Percentiles rank a stretch among this genome's conserved stretches.
Evolutionary conservation across 768 basidiomycete genomes (phyloP).

Genomic region (Termitomyces sp.): DNA sequence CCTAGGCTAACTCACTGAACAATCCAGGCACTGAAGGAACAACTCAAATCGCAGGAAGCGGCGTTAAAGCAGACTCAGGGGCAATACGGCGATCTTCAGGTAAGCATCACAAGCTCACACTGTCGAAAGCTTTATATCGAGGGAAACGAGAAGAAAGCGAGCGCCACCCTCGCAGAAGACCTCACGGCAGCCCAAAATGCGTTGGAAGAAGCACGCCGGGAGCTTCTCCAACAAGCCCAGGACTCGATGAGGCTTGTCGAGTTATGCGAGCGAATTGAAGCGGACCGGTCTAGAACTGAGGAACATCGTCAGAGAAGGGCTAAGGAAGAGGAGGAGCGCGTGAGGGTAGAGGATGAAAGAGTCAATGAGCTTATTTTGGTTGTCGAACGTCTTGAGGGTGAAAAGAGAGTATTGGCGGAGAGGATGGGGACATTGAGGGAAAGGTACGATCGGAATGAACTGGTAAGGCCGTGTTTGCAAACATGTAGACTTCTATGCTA

Average conservation of each 20-base stretch:
- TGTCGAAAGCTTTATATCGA: neutral
- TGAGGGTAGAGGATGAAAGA: slow-evolving; percentile 8
- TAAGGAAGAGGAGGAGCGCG: slow-evolving; percentile 9
- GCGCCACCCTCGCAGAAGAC: slow-evolving; percentile 29
- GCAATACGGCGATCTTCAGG: slow-evolving; percentile 12
- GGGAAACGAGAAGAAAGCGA: slow-evolving; percentile 19
- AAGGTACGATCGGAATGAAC: slow-evolving; percentile 38
- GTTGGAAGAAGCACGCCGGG: slow-evolving; percentile 28
- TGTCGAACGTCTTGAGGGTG: slow-evolving; percentile 14
- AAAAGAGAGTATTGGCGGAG: slow-evolving; percentile 21
- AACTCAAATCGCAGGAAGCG: slow-evolving; percentile 38
- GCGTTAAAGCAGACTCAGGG: slow-evolving; percentile 37
- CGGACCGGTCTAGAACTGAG: slow-evolving; percentile 9
- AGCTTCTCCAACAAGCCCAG: slow-evolving; percentile 11
- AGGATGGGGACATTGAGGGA: slow-evolving; percentile 22
- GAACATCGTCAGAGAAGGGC: slow-evolving; percentile 7
- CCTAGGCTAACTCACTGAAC: neutral
- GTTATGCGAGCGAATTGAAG: slow-evolving; percentile 6
- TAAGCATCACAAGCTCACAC: neutral
- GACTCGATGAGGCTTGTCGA: slow-evolving; percentile 15
- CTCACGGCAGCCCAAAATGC: slow-evolving; percentile 21
- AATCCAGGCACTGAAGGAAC: slow-evolving; percentile 16
- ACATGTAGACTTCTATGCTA: neutral
- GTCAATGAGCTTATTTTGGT: slow-evolving; percentile 12
- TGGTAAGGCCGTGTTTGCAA: slow-evolving; percentile 29